A percentile compares a stretch with the other conserved stretches of the same genome.
These are phyloP conservation scores for Clonostachys byssicola DNA, from an alignment of 2,329 filamentous ascomycete species.

Conservation along the genomic window DNA sequence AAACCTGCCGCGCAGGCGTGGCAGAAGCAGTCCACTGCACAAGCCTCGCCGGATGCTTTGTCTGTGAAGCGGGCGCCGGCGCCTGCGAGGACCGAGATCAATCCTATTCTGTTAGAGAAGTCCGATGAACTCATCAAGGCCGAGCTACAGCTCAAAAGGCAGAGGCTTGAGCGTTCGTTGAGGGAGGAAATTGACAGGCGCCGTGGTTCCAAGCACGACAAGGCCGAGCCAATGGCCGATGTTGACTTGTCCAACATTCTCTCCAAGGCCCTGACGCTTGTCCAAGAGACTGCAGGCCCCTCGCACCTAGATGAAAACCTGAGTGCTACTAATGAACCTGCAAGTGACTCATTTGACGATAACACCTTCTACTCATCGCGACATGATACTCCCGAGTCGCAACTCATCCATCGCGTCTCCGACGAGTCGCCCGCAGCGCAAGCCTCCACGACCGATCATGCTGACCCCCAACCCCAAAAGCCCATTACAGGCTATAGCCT, in stretches of 20 bases:
- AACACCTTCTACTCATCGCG: constrained; percentile 96
- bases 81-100: constrained; percentile 61
- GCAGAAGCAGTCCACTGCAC: neutral
- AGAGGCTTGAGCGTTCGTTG: constrained; percentile 73
- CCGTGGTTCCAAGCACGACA: constrained; percentile 36
- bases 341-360: constrained; percentile 83
- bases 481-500: constrained; percentile 2
- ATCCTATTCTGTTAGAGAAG: constrained; percentile 82
- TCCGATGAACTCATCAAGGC: constrained; percentile 80
- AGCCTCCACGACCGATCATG: neutral
- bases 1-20: neutral
- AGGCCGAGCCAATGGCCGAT: constrained; percentile 54
- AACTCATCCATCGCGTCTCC: constrained; percentile 42
- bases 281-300: constrained; percentile 62
- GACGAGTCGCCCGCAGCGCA: constrained; percentile 19
- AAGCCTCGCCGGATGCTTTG: constrained; percentile 17
- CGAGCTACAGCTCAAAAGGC: constrained; percentile 74
- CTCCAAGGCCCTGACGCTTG: constrained; percentile 64
- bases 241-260: constrained; percentile 72
- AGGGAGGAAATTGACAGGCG: constrained; percentile 72
- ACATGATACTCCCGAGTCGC: constrained; percentile 69
- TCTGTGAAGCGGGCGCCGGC: constrained; percentile 33
- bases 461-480: neutral
- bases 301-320: constrained; percentile 50
- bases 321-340: constrained; percentile 51